phyloP scores from a whole-genome alignment of 345 rosid species.

The Gossypium bickii region DNA sequence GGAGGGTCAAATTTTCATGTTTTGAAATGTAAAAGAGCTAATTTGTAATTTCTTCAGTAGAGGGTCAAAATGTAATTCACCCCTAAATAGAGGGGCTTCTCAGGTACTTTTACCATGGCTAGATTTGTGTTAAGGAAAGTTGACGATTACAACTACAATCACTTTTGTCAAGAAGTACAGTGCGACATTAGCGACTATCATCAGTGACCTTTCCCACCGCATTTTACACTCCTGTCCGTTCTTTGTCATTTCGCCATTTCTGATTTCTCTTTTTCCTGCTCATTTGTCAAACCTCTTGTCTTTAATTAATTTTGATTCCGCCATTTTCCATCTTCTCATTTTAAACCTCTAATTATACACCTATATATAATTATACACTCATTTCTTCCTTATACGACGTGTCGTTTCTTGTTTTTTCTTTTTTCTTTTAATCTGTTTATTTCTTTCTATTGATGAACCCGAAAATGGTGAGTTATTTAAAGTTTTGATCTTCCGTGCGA shows the following conservation, averaged over 20 bases:
- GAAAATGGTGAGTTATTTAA: slow-evolving; percentile 14
- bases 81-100: too few species aligned
- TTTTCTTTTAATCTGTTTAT: neutral
- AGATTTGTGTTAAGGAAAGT: too few species aligned
- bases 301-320: neutral
- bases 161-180: neutral
- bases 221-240: slow-evolving; percentile 16
- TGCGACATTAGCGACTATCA: neutral
- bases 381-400: neutral
- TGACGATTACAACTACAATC: too few species aligned
- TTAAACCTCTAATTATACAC: neutral
- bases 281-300: neutral
- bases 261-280: neutral
- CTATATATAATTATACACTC: neutral
- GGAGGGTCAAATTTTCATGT: too few species aligned
- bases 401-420: neutral
- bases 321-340: neutral
- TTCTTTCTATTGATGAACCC: neutral
- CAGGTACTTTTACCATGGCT: too few species aligned
- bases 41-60: too few species aligned
- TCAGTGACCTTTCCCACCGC: slow-evolving; percentile 10
- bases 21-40: too few species aligned
- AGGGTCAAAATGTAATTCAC: too few species aligned
- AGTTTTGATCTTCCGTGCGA: neutral
- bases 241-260: neutral